A percentile compares a stretch with the other conserved stretches of the same genome.
These are phyloP conservation scores for Rhodotorula babjevae DNA, from an alignment of 768 basidiomycete genomes.

Conservation along the genomic window DNA sequence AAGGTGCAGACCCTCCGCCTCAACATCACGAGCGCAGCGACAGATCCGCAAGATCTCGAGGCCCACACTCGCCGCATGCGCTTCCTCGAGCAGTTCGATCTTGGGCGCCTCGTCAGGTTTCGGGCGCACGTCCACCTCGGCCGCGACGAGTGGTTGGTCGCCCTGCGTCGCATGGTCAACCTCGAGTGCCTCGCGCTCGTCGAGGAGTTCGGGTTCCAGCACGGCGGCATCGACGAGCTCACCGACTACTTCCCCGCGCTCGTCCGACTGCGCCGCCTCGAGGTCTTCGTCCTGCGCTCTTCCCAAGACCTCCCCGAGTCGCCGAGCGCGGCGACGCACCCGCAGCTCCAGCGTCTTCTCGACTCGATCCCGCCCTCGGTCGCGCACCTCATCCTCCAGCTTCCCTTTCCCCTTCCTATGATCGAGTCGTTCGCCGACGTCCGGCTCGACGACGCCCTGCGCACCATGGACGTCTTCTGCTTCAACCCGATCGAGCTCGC, in stretches of 20 bases:
- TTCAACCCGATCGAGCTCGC: too few relatives aligned
- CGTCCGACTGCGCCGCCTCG: neutral
- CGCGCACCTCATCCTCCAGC: neutral
- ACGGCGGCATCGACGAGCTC: neutral
- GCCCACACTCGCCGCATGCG: too few relatives aligned
- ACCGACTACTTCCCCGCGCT: neutral
- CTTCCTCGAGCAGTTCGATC: neutral
- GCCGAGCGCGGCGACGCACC: too few relatives aligned
- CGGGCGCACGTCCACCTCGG: neutral
- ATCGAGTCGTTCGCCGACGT: neutral
- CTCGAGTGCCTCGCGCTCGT: neutral
- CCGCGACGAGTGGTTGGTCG: neutral
- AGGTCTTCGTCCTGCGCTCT: too few relatives aligned
- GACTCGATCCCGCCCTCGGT: neutral
- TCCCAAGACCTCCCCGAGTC: neutral
- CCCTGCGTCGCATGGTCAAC: neutral
- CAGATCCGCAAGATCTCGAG: neutral
- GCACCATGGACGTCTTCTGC: too few relatives aligned
- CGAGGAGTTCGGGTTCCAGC: neutral
- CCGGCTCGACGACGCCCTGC: too few relatives aligned
- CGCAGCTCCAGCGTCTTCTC: neutral
- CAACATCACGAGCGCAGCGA: neutral
- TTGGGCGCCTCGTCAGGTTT: neutral
- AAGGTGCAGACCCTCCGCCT: neutral
- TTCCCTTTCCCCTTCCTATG: neutral